phyloP scores from a whole-genome alignment of 768 basidiomycete species.

The Melanogaster broomeanus region DNA sequence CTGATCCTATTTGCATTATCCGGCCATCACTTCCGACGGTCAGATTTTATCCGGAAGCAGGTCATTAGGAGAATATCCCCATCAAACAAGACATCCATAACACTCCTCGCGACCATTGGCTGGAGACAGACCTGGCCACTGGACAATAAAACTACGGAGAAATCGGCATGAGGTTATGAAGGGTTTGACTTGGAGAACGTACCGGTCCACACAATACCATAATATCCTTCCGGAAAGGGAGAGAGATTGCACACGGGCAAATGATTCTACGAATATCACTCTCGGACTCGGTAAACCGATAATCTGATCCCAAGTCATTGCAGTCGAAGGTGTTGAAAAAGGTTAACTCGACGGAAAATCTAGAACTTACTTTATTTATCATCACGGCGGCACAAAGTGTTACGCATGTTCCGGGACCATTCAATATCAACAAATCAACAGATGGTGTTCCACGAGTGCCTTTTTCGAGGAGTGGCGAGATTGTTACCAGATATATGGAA shows the following conservation, averaged over 20 bases:
- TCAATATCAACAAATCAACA: constrained; percentile 81
- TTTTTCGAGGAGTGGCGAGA: constrained; percentile 46
- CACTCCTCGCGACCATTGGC: constrained; percentile 48
- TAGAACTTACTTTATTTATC: constrained; percentile 63
- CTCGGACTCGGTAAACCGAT: constrained; percentile 70
- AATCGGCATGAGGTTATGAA: background rate
- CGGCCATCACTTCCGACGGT: background rate
- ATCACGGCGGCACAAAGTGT: constrained; percentile 71
- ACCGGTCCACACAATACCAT: constrained; percentile 81
- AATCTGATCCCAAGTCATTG: constrained; percentile 49
- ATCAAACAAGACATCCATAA: constrained; percentile 67
- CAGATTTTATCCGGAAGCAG: background rate
- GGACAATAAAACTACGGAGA: constrained; percentile 73
- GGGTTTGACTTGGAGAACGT: constrained; percentile 56
- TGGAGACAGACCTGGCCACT: constrained; percentile 72
- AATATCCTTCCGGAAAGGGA: constrained; percentile 87
- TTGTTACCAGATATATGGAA: constrained; percentile 62
- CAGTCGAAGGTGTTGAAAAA: constrained; percentile 3
- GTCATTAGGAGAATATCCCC: background rate
- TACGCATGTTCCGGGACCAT: constrained; percentile 95
- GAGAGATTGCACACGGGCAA: constrained; percentile 80
- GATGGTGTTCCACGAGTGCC: constrained; percentile 34
- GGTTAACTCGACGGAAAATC: background rate
- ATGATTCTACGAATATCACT: constrained; percentile 90
- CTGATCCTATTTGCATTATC: background rate